Base-by-base conservation (phyloP, 352 stramenopile species). In the Pythium aquatile region DNA sequence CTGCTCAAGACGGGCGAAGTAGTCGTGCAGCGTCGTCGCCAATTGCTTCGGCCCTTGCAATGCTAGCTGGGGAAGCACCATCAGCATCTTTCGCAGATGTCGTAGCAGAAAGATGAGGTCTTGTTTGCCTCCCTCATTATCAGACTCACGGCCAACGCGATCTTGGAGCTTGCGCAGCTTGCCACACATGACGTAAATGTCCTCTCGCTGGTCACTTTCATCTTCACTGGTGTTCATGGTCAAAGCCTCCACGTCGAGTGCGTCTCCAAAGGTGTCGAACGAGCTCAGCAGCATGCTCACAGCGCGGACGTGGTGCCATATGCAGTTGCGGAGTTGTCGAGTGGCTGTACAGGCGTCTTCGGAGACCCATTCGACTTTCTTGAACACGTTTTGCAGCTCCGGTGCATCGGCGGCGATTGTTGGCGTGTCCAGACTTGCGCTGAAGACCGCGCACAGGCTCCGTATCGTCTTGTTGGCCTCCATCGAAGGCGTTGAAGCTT, bases 281-380 rank as follows among this genome's bases (percentile, higher is more conserved):
- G 49, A 39, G 37, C 32, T 16, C 5, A 69, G 33, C 11, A 65
- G 9, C 5, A 39, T 16, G 4, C 10, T 28, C 44, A 66, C 29
- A 8, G 8, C 29, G 10, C 29, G 9, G 5, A 68, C 13, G 26
- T 72, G 55, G 13, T 16, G 46, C 6, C 35, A 20, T 6, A 65
- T 64, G 8, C 20, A 30, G 24, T 64, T 24, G 14, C 29, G 35
- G 20, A 93, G 70, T 35, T 63, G 74, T 20, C 53, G 58, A 49
- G 85, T 81, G 1, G 63, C 51, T 1, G 57, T 30, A 10, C 68
- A 73, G 61, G 83, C 71, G 26, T 82, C 42, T 5, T 89, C 78
- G 1, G 74, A 70, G 1, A 81, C 60, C 79, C 83, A 93, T 55
- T 89, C 59, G 2, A 79, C 83, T 24, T 88, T 66, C 32, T 92